Evolutionary conservation across 2,329 filamentous ascomycete genomes (phyloP).

Genomic region (Epichloe brachyelytri): DNA sequence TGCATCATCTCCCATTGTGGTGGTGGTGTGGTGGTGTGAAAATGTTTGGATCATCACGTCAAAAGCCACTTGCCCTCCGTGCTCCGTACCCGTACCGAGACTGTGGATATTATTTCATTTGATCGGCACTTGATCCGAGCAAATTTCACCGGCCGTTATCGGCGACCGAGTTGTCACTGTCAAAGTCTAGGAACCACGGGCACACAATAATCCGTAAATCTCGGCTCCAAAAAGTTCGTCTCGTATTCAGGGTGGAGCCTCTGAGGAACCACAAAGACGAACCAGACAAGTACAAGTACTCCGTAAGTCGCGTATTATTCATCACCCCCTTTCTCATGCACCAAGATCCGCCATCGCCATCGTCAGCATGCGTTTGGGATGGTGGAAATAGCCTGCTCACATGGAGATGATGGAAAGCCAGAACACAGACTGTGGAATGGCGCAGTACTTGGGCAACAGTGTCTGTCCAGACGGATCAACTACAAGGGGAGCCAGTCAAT

Average conservation of each 20-base stretch:
- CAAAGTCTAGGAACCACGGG: no score
- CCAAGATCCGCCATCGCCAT: conserved; percentile 21
- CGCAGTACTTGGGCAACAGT: background rate
- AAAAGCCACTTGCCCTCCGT: no score
- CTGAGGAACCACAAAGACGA: no score
- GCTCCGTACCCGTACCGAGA: no score
- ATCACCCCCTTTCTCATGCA: conserved; percentile 17
- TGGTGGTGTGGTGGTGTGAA: background rate
- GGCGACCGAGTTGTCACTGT: background rate
- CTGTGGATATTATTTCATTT: background rate
- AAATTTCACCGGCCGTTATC: background rate
- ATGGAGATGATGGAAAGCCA: conserved; percentile 1
- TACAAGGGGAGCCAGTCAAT: background rate
- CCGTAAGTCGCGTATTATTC: background rate
- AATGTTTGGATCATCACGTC: no score
- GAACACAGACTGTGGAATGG: background rate
- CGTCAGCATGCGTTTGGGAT: background rate
- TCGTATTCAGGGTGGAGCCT: no score
- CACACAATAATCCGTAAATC: no score
- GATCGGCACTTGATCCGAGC: background rate
- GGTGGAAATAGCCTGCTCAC: background rate
- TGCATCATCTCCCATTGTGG: conserved; percentile 6
- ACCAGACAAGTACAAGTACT: no score
- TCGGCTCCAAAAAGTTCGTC: no score
- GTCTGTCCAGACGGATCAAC: background rate